A percentile compares a stretch with the other conserved stretches of the same genome.
phyloP scores from a whole-genome alignment of 2,329 filamentous ascomycete genomes.

The Thyridium curvatum region DNA sequence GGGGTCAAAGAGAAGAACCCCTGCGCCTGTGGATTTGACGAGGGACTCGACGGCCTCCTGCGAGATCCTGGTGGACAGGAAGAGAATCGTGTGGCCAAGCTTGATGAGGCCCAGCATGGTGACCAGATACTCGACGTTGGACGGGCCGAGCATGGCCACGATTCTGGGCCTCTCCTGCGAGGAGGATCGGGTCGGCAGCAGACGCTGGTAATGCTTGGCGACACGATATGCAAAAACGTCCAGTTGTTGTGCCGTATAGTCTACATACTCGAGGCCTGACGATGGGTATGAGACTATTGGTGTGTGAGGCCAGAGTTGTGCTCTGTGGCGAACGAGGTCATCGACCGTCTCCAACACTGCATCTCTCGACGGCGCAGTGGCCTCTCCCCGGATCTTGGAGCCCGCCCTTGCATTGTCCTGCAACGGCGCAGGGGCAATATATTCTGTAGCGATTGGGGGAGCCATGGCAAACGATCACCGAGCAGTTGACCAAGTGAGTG shows the following conservation, averaged over 20 bases:
- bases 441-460: no score
- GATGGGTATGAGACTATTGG: conserved; percentile 36
- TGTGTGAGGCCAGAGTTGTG: conserved; percentile 22
- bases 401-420: no score
- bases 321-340: conserved; percentile 28
- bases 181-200: conserved; percentile 22
- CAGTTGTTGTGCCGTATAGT: conserved; percentile 38
- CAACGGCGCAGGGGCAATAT: no score
- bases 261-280: conserved; percentile 33
- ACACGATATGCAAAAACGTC: conserved; percentile 28
- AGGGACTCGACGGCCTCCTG: conserved; percentile 22
- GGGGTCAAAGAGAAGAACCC: conserved; percentile 17
- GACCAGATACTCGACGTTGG: conserved; percentile 48
- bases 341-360: no score
- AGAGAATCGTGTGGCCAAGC: conserved; percentile 41
- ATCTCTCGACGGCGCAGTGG: no score
- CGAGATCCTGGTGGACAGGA: conserved; percentile 27
- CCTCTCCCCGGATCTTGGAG: no score
- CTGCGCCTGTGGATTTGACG: conserved; percentile 15
- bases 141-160: conserved; percentile 44
- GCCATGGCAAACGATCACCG: no score
- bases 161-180: conserved; percentile 20
- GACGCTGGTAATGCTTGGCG: conserved; percentile 14
- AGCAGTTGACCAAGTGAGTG: no score
- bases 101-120: conserved; percentile 46